Evolutionary conservation across 2,329 filamentous ascomycete species (phyloP).

Genomic region (Thielaviopsis punctulata): DNA sequence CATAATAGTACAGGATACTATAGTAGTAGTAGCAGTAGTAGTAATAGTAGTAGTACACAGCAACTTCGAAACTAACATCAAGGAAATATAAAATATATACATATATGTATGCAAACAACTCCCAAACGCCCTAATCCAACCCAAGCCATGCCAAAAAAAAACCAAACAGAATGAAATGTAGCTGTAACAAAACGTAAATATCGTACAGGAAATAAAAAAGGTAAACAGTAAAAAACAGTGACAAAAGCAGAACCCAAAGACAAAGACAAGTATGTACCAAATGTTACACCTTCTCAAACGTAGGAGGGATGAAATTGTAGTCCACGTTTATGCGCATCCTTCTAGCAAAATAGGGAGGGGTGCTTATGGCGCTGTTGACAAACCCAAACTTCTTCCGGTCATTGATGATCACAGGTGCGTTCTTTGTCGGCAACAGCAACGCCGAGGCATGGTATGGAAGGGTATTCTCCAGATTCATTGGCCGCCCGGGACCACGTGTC

Average conservation of each 20-base stretch:
- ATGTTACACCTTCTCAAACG: not conserved
- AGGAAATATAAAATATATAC: too few relatives aligned
- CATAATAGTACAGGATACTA: too few relatives aligned
- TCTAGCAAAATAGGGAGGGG: too few relatives aligned
- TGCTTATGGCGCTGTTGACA: not conserved
- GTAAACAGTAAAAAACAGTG: not conserved
- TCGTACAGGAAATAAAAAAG: not conserved
- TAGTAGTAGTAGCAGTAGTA: too few relatives aligned
- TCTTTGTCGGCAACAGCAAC: slow-evolving; percentile 17
- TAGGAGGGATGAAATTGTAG: not conserved
- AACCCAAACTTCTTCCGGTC: not conserved
- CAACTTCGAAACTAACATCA: too few relatives aligned
- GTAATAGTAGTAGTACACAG: too few relatives aligned
- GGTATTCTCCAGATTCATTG: slow-evolving; percentile 16
- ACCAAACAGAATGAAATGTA: not conserved
- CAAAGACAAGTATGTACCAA: not conserved
- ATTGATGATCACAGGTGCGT: not conserved
- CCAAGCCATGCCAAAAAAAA: too few relatives aligned
- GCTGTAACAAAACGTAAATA: not conserved
- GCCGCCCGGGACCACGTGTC: slow-evolving; percentile 5
- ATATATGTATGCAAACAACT: too few relatives aligned
- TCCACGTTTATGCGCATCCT: not conserved
- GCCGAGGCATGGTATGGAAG: slow-evolving; percentile 23
- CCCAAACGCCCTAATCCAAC: too few relatives aligned
- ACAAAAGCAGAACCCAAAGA: not conserved